Percentiles rank a stretch among this genome's conserved stretches.
Conservation (phyloP, 108 stramenopile genomes). For the Skeletonema marinoi region DNA sequence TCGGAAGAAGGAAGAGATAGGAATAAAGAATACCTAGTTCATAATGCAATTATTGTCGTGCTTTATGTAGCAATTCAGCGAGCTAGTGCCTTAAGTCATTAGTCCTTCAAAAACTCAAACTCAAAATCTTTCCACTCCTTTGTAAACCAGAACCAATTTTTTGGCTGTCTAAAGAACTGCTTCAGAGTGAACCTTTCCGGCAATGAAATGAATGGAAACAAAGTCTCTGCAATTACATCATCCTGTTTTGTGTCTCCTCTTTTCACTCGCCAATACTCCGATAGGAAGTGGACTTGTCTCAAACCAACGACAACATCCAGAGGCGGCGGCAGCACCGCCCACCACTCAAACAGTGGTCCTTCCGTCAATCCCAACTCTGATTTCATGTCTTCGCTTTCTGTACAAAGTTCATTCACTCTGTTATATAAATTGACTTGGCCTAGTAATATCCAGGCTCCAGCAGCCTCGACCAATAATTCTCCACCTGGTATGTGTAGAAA, state of each 20-base stretch:
- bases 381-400: constrained; percentile 34
- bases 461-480: constrained; percentile 38
- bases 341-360: constrained; percentile 64
- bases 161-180: constrained; percentile 65
- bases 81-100: background rate
- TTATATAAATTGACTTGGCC: constrained; percentile 72
- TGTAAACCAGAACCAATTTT: constrained; percentile 78
- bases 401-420: constrained; percentile 74
- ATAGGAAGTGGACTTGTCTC: constrained; percentile 75
- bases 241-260: constrained; percentile 53
- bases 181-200: constrained; percentile 64
- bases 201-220: constrained; percentile 72
- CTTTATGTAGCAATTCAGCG: background rate
- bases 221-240: constrained; percentile 62
- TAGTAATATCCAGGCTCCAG: constrained; percentile 56
- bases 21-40: background rate
- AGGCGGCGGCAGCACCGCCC: constrained; percentile 74
- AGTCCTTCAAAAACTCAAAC: constrained; percentile 32
- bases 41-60: background rate
- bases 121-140: constrained; percentile 64
- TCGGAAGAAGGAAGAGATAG: constrained; percentile 23
- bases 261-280: constrained; percentile 60
- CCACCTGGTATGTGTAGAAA: constrained; percentile 55
- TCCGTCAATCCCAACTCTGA: constrained; percentile 24
- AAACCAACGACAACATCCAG: constrained; percentile 77